phyloP scores from a whole-genome alignment of 2,329 filamentous ascomycete species.

The Coniochaeta ligniaria region DNA sequence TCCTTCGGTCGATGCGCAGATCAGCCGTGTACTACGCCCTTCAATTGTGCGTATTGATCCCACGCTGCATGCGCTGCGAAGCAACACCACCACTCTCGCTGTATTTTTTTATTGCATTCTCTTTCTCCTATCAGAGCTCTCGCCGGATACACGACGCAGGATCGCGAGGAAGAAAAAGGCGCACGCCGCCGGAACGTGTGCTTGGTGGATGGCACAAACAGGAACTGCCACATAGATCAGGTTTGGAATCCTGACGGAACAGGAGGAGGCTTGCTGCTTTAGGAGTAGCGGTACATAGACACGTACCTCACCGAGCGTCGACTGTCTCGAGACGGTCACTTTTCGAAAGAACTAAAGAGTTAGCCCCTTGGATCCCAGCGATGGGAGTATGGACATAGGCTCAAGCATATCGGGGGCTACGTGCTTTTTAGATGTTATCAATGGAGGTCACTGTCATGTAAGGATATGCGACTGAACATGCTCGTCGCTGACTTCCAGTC shows the following conservation, averaged over 20 bases:
- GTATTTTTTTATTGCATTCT: neutral
- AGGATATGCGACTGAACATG: too few relatives aligned
- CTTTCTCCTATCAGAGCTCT: neutral
- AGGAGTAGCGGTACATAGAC: slow-evolving; percentile 1
- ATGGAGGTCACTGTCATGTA: neutral
- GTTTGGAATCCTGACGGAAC: neutral
- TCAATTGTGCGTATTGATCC: neutral
- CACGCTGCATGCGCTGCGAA: neutral
- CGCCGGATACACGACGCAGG: neutral
- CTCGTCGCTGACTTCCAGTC: too few relatives aligned
- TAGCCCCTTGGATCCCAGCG: slow-evolving; percentile 6
- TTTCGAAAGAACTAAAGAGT: neutral
- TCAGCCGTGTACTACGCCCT: neutral
- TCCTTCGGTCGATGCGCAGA: neutral
- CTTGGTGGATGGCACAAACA: neutral
- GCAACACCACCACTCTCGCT: neutral
- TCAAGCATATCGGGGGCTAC: neutral
- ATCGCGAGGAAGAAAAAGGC: neutral
- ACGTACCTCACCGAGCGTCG: neutral
- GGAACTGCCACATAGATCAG: neutral
- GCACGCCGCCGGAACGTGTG: neutral
- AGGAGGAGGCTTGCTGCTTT: neutral
- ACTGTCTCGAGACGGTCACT: neutral
- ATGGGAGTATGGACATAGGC: slow-evolving; percentile 3
- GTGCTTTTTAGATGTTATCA: neutral